Base-by-base conservation (phyloP, 257 asterid genomes). In the Solanum acaule region DNA sequence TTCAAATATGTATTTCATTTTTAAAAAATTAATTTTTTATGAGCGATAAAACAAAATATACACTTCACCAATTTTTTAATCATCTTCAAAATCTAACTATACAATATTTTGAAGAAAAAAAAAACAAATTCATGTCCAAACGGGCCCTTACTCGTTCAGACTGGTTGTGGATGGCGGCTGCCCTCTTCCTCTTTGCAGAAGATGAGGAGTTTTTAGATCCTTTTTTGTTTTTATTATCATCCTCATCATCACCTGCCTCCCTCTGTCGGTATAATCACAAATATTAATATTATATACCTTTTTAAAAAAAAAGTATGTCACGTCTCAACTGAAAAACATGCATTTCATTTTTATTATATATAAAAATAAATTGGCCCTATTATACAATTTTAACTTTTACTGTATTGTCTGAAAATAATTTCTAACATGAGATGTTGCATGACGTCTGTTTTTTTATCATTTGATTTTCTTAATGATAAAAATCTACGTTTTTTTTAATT, bases 151-250 rank as follows among this genome's bases (percentile, higher is more conserved):
- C 99, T 44, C 98, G 94, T 92, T 95, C 98, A 76, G 99, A 94
- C 75, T 94, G 97, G 88, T 96, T 94, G 87, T 95, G 98, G 79
- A 92, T 84, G 8, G 98, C 99, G 59, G 98, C 99, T 37, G 98
- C 98, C 88, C 98, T 93, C 85, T 93, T 92, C 91, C 94, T 96
- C 90, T 94, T 95, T 67, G 94, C 92, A 23, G 94, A 89, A 65
- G 83, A 86, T 16, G 98, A 90, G 18, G 93, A 90, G 88, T 94
- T 93, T 61, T 94, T 93, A 18, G 25, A 86, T 34, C 90, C 95
- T 59, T 91, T 94, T 71, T 68, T 92, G 86, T 93, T n/a, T n/a
- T n/a, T 90, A 6, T 81, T 73, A 35, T 20, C 49, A 6, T 73
- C 91, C 25, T 85, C 93, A 12, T 89, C 93, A 13, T 87, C 94